A percentile compares a stretch with the other conserved stretches of the same genome.
Evolutionary conservation across 768 basidiomycete species (phyloP).

Genomic region (Trametopsis cervina): DNA sequence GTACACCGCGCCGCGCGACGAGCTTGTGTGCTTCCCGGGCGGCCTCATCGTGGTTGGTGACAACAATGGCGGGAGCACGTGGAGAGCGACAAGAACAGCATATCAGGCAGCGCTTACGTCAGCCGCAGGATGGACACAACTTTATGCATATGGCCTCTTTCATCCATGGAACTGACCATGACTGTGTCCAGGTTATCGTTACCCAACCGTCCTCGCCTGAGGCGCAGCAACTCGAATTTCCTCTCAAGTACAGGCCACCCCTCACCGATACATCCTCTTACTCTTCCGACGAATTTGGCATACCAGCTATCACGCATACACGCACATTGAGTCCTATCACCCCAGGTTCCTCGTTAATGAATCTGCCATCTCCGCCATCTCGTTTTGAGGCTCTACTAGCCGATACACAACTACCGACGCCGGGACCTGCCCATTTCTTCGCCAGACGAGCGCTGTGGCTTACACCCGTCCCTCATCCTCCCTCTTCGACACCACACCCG

Average conservation of each 20-base stretch:
- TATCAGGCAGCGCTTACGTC: slow-evolving; percentile 17
- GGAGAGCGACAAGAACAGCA: slow-evolving; percentile 6
- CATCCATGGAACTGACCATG: slow-evolving; percentile 2
- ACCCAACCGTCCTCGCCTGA: slow-evolving; percentile 21
- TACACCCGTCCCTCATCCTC: slow-evolving; percentile 21
- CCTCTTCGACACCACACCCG: slow-evolving; percentile 4
- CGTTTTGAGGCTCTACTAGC: slow-evolving; percentile 37
- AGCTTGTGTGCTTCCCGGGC: slow-evolving; percentile 16
- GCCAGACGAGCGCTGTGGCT: slow-evolving; percentile 64
- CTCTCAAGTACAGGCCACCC: neutral
- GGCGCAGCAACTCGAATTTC: slow-evolving; percentile 1
- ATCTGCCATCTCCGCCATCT: slow-evolving; percentile 7
- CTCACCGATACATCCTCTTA: slow-evolving; percentile 1
- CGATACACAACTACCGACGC: slow-evolving; percentile 40
- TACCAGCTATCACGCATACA: slow-evolving; percentile 8
- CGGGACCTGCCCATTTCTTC: slow-evolving; percentile 58
- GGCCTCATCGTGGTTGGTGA: slow-evolving; percentile 13
- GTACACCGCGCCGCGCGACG: slow-evolving; percentile 26
- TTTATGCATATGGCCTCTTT: slow-evolving; percentile 7
- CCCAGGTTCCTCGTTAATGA: neutral
- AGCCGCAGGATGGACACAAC: slow-evolving; percentile 6
- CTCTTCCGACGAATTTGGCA: slow-evolving; percentile 3
- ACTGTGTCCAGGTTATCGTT: slow-evolving; percentile 13
- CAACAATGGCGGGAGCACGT: slow-evolving; percentile 16
- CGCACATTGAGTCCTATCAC: neutral